phyloP scores from a whole-genome alignment of 805 yeast genomes.

The Lachancea thermotolerans region DNA sequence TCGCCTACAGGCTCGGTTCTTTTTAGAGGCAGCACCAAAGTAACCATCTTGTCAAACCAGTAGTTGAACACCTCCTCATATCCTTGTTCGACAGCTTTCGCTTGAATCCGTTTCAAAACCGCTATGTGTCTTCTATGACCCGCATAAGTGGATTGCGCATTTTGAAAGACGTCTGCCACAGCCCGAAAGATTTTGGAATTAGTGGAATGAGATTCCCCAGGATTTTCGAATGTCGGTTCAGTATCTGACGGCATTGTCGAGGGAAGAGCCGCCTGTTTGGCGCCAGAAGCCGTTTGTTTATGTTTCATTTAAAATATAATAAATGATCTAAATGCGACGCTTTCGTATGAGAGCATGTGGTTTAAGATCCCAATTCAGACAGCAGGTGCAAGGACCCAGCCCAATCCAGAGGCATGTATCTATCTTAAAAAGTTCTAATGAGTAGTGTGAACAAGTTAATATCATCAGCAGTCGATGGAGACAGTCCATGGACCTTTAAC shows the following conservation, averaged over 20 bases:
- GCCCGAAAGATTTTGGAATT: conserved; percentile 36
- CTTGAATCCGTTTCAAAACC: conserved; percentile 52
- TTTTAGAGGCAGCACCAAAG: conserved; percentile 60
- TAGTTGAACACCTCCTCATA: conserved; percentile 53
- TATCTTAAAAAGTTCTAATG: no score
- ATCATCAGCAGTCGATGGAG: no score
- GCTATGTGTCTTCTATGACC: conserved; percentile 72
- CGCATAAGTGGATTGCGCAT: conserved; percentile 65
- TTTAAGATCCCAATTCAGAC: no score
- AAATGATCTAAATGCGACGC: background rate
- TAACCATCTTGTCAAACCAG: conserved; percentile 53
- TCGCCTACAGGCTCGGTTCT: conserved; percentile 69
- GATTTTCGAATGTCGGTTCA: background rate
- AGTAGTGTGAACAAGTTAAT: no score
- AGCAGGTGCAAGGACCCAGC: no score
- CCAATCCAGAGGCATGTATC: no score
- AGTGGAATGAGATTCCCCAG: conserved; percentile 1
- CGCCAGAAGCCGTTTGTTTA: background rate
- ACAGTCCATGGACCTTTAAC: no score
- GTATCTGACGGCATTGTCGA: background rate
- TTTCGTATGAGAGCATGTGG: no score
- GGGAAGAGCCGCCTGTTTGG: no score
- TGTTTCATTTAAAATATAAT: background rate
- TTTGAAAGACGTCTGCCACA: conserved; percentile 67
- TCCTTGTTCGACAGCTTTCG: conserved; percentile 45